These are phyloP conservation scores for Sequoia sempervirens DNA, from an alignment of 75 land plant genomes.

Conservation along the genomic window DNA sequence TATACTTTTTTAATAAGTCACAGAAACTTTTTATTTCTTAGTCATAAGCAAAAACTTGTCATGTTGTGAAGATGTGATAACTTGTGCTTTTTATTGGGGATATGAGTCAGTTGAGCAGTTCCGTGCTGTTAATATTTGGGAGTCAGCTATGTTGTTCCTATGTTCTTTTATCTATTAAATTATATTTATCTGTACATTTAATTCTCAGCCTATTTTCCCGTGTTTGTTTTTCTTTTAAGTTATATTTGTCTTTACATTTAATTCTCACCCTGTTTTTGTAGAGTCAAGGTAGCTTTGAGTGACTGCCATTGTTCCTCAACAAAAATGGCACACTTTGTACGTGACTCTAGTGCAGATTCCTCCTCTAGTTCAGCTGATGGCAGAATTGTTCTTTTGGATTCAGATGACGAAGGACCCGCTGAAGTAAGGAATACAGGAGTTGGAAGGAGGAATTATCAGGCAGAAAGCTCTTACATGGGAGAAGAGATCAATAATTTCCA, in stretches of 20 bases:
- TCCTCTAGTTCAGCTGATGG: conserved; percentile 3
- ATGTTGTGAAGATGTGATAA: neutral
- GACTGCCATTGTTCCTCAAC: neutral
- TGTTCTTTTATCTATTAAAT: neutral
- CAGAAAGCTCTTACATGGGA: neutral
- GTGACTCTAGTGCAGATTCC: neutral
- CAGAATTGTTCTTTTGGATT: conserved; percentile 9
- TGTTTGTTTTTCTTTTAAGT: too few species aligned
- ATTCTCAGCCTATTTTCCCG: too few species aligned
- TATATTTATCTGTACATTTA: too few species aligned
- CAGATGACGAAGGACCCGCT: neutral
- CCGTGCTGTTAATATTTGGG: too few species aligned
- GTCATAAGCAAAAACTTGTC: neutral
- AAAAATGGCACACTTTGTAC: conserved; percentile 4
- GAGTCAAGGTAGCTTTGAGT: neutral
- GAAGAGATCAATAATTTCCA: neutral
- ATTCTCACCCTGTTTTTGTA: neutral
- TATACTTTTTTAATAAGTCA: neutral
- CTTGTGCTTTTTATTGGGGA: neutral
- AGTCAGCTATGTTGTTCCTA: neutral
- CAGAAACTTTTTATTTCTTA: neutral
- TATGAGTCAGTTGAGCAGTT: neutral
- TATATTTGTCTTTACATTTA: neutral
- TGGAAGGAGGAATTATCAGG: neutral
- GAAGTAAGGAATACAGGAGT: conserved; percentile 2